These are phyloP conservation scores for Colletotrichum godetiae DNA, from an alignment of 2,329 filamentous ascomycete genomes.

Conservation along the genomic window DNA sequence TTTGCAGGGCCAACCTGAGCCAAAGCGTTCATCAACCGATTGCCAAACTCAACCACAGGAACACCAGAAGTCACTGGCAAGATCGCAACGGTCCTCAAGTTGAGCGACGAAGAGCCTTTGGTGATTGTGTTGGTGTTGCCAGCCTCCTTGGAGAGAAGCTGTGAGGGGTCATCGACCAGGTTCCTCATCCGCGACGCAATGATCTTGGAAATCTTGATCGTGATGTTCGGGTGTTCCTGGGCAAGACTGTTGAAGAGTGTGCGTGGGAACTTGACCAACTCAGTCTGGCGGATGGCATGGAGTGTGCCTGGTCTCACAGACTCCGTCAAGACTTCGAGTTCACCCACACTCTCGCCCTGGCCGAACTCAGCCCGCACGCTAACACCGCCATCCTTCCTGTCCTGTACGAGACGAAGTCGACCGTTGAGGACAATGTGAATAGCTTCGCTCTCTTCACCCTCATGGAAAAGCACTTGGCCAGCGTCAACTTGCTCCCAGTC, in stretches of 20 bases:
- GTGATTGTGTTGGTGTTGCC: constrained; percentile 69
- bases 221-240: constrained; percentile 96
- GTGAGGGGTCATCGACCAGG: constrained; percentile 83
- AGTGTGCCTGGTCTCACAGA: constrained; percentile 89
- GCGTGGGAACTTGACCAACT: constrained; percentile 94
- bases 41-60: constrained; percentile 95
- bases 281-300: constrained; percentile 95
- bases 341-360: constrained; percentile 96
- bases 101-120: constrained; percentile 85
- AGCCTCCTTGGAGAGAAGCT: constrained; percentile 72
- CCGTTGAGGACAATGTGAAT: constrained; percentile 99
- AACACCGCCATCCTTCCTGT: constrained; percentile 83
- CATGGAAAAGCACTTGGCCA: constrained; percentile 93
- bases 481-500: constrained; percentile 99
- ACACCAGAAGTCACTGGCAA: constrained; percentile 91
- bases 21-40: constrained; percentile 86
- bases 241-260: constrained; percentile 98
- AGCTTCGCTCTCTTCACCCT: constrained; percentile 94
- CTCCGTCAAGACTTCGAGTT: constrained; percentile 96
- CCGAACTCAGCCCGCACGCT: constrained; percentile 92
- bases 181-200: constrained; percentile 95
- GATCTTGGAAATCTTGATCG: constrained; percentile 98
- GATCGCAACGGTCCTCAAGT: constrained; percentile 91
- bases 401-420: constrained; percentile 84
- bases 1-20: constrained; percentile 90